Base-by-base conservation (phyloP, 2,329 filamentous ascomycete species). In the Xylaria sp. region DNA sequence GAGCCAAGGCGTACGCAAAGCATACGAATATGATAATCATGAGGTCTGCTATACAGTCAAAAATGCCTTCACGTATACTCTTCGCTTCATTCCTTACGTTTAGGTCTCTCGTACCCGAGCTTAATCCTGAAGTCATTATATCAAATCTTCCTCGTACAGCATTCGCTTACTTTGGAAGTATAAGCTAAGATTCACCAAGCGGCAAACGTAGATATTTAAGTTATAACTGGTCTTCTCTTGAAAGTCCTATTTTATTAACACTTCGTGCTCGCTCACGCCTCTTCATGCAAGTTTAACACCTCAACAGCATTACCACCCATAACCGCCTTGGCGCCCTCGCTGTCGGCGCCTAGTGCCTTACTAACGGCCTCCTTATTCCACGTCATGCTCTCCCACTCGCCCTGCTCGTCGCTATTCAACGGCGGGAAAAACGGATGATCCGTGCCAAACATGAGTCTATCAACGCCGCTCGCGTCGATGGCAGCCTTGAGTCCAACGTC, bases 381-480 rank as follows among this genome's bases (percentile, higher is more conserved):
- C 61, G 81, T 87, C 3, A 93, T 90, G 76, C 91, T 93, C 74
- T 90, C 85, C 91, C 91, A 93, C 74, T 90, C 86, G 44, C 84
- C 86, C 71, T 87, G 84, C 66, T 89, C 88, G 59, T 89, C 88
- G 42, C 81, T 83, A 38, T 84, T 85, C 20, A 94, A 80, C 0
- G 92, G 92, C n/a, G 92, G 92, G 79, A 95, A 95, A 81, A 95
- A 94, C 0, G 92, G 92, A 78, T 94, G 91, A 77, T 94, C 92
- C 0, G 92, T 94, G 31, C 92, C 93, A 80, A 95, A 95, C 83
- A 95, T 87, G 59, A 95, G 80, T 67, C 92, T 84, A 74, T 94
- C 83, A 0, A 92, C 91, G 68, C 86, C 86, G 58, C 70, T 70
- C 0, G 90, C 90, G 26, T 89, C 87, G 2, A 93, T 85, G 0